These are phyloP conservation scores for Elasticomyces elasticus DNA, from an alignment of 495 filamentous ascomycete genomes.

Conservation along the genomic window DNA sequence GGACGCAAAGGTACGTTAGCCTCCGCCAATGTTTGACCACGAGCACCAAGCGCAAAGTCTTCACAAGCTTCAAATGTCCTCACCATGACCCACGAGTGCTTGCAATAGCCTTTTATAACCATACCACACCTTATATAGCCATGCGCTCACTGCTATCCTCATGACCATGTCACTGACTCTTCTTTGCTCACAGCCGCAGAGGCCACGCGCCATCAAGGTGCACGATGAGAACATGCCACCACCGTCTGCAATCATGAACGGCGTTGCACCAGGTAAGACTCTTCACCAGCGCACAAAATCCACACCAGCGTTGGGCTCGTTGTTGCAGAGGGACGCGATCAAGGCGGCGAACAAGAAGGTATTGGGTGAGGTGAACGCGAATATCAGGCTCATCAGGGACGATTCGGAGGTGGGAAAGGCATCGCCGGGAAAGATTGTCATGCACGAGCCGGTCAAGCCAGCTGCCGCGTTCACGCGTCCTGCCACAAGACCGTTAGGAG, in stretches of 20 bases:
- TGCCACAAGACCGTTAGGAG: slow-evolving; percentile 11
- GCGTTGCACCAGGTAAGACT: slow-evolving; percentile 42
- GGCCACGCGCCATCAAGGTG: slow-evolving; percentile 53
- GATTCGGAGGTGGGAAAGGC: slow-evolving; percentile 46
- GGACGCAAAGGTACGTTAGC: slow-evolving; percentile 22
- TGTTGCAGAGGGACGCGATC: slow-evolving; percentile 45
- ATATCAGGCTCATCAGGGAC: slow-evolving; percentile 41
- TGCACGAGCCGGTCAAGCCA: slow-evolving; percentile 22
- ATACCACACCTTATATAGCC: background rate
- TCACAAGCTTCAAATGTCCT: slow-evolving; percentile 5
- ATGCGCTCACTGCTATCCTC: background rate
- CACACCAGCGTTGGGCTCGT: slow-evolving; percentile 52
- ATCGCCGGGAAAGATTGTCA: slow-evolving; percentile 18
- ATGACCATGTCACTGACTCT: slow-evolving; percentile 2
- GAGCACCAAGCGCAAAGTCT: slow-evolving; percentile 5
- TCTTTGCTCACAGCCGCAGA: slow-evolving; percentile 52
- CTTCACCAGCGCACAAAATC: slow-evolving; percentile 78
- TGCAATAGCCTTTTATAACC: background rate
- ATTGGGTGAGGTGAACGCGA: slow-evolving; percentile 76
- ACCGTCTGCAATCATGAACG: slow-evolving; percentile 20
- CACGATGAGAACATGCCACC: slow-evolving; percentile 68
- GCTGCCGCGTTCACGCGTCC: slow-evolving; percentile 11
- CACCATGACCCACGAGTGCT: background rate
- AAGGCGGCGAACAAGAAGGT: slow-evolving; percentile 65
- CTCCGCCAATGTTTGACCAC: background rate